Percentiles rank a stretch among this genome's conserved stretches.
Evolutionary conservation across 2,329 filamentous ascomycete genomes (phyloP).

Genomic region (Escovopsis sp.): DNA sequence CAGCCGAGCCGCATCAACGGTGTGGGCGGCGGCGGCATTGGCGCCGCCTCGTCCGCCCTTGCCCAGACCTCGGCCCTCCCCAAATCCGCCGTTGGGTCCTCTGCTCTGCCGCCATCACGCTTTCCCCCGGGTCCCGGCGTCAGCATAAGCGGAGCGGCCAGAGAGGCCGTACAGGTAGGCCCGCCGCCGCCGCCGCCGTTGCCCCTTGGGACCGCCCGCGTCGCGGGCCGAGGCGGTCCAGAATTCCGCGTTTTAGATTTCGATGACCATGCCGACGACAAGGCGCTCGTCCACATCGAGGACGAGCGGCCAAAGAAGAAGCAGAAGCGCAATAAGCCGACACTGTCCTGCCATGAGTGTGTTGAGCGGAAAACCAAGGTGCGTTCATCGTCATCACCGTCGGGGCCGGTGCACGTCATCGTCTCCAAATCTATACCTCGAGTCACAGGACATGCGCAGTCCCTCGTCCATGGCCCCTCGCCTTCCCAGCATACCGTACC

Average conservation of each 20-base stretch:
- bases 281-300: constrained; percentile 12
- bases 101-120: constrained; percentile 8
- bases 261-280: constrained; percentile 9
- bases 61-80: constrained; percentile 14
- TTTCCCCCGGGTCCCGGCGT: constrained; percentile 10
- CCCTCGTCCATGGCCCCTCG: constrained; percentile 3
- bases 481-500: too few species aligned
- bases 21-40: not conserved
- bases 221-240: not conserved
- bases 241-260: constrained; percentile 1
- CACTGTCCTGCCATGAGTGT: constrained; percentile 63
- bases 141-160: not conserved
- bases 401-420: too few species aligned
- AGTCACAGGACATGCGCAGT: too few species aligned
- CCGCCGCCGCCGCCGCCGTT: too few species aligned
- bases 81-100: constrained; percentile 12
- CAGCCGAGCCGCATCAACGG: not conserved
- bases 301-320: constrained; percentile 45
- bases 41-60: constrained; percentile 9
- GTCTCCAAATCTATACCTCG: too few species aligned
- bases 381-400: constrained; percentile 12
- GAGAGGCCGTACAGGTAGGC: not conserved
- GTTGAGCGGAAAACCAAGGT: constrained; percentile 75
- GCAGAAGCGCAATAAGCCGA: constrained; percentile 76
- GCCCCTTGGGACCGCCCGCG: not conserved